Evolutionary conservation across 495 filamentous ascomycete species (phyloP).

Genomic region (Geoglossum glabrum): DNA sequence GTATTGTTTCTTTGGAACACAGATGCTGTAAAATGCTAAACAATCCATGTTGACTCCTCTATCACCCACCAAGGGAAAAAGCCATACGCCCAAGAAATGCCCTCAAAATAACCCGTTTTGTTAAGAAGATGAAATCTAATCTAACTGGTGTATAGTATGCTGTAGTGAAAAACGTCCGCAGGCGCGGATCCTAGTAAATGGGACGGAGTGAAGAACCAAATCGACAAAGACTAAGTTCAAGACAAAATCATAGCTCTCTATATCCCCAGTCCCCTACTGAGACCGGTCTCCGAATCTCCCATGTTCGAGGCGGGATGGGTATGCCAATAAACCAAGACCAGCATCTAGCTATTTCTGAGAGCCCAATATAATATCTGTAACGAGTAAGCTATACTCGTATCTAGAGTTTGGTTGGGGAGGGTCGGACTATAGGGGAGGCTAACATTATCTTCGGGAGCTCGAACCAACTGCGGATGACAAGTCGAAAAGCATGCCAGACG

Average conservation of each 20-base stretch:
- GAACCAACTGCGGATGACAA: slow-evolving; percentile 52
- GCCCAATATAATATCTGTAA: slow-evolving; percentile 36
- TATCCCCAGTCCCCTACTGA: not conserved
- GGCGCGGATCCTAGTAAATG: not conserved
- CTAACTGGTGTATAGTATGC: not conserved
- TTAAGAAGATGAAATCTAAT: not conserved
- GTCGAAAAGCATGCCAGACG: slow-evolving; percentile 34
- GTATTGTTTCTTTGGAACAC: no score
- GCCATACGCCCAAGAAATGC: not conserved
- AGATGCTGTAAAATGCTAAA: no score
- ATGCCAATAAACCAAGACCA: slow-evolving; percentile 67
- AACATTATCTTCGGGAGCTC: slow-evolving; percentile 47
- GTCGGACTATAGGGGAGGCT: slow-evolving; percentile 24
- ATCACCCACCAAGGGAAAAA: not conserved
- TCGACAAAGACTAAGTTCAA: not conserved
- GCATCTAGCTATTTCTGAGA: slow-evolving; percentile 37
- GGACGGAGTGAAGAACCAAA: not conserved
- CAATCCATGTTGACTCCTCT: not conserved
- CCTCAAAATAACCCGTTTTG: not conserved
- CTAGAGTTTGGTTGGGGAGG: not conserved
- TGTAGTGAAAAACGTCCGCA: not conserved
- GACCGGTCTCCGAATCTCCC: slow-evolving; percentile 29
- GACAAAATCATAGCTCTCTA: not conserved
- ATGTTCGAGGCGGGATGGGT: slow-evolving; percentile 46
- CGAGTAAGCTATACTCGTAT: not conserved